Conservation (phyloP, 208 protist species). For the Acanthamoeba culbertsoni region DNA sequence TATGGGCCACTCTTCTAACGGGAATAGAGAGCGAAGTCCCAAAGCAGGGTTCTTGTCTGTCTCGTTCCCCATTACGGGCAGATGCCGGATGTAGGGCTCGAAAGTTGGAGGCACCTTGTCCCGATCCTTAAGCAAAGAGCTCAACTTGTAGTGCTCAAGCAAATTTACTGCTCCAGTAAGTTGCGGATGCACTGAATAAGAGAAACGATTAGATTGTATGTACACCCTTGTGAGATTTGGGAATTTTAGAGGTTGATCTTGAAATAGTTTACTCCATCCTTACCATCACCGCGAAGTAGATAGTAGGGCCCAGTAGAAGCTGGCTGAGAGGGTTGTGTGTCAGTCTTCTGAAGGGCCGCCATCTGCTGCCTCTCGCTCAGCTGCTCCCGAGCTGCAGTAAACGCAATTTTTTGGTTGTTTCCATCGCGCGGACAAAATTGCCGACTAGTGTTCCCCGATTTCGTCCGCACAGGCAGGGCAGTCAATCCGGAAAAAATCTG, state of each 20-base stretch:
- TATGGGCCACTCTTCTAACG: constrained; percentile 44
- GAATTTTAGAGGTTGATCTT: neutral
- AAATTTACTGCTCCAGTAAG: constrained; percentile 36
- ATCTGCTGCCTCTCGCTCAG: no score
- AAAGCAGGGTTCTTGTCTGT: neutral
- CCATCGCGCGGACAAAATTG: no score
- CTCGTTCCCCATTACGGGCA: constrained; percentile 56
- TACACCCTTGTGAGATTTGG: neutral
- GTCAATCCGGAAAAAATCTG: no score
- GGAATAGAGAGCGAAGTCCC: constrained; percentile 19
- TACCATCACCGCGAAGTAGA: neutral
- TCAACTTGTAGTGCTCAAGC: constrained; percentile 21
- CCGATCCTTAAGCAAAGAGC: neutral
- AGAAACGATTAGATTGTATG: neutral
- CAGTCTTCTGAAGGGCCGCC: no score
- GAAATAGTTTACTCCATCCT: neutral
- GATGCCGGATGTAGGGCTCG: constrained; percentile 50
- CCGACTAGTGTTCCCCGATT: no score
- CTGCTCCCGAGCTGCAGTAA: no score
- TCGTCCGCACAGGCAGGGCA: no score
- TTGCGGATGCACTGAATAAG: constrained; percentile 23
- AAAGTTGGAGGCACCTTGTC: constrained; percentile 35
- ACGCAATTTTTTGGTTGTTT: no score
- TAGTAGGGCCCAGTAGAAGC: neutral
- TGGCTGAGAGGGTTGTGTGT: no score